These are phyloP conservation scores for Conticribra guillardii DNA, from an alignment of 108 stramenopile genomes.

Conservation along the genomic window DNA sequence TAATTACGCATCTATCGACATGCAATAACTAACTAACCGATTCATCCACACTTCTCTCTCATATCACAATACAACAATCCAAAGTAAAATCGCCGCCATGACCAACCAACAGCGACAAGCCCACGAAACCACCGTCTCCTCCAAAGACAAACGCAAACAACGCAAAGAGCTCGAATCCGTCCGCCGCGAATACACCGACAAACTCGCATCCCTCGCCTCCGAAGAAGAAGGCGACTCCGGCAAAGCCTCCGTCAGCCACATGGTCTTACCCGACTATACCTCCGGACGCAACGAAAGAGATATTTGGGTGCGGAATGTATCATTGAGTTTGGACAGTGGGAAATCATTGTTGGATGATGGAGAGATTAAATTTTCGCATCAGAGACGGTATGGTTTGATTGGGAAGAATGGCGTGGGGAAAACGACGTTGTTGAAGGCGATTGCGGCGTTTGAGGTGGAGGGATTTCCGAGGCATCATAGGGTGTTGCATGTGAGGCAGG, in stretches of 20 bases:
- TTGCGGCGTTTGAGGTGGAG: constrained; percentile 91
- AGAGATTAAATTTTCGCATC: constrained; percentile 92
- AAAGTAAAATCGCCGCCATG: constrained; percentile 60
- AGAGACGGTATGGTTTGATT: constrained; percentile 74
- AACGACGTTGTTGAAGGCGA: constrained; percentile 93
- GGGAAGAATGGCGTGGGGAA: constrained; percentile 71
- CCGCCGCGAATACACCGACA: constrained; percentile 63
- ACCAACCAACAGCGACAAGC: constrained; percentile 77
- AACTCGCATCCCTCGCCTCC: constrained; percentile 40
- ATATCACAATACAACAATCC: too few relatives aligned
- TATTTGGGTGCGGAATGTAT: constrained; percentile 83
- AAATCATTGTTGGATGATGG: constrained; percentile 89
- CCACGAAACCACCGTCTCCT: constrained; percentile 59
- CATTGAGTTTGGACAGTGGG: constrained; percentile 83
- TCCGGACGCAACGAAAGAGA: constrained; percentile 83
- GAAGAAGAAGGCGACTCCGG: constrained; percentile 61
- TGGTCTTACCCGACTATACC: constrained; percentile 84
- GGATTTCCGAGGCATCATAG: constrained; percentile 93
- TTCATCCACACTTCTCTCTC: too few relatives aligned
- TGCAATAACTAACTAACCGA: too few relatives aligned
- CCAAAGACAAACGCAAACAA: constrained; percentile 80
- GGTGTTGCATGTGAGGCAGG: constrained; percentile 98
- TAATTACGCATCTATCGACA: too few relatives aligned
- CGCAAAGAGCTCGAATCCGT: constrained; percentile 75
- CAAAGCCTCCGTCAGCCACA: constrained; percentile 72